A percentile compares a stretch with the other conserved stretches of the same genome.
phyloP scores from a whole-genome alignment of 805 yeast genomes.

The Starmerella davenportii region DNA sequence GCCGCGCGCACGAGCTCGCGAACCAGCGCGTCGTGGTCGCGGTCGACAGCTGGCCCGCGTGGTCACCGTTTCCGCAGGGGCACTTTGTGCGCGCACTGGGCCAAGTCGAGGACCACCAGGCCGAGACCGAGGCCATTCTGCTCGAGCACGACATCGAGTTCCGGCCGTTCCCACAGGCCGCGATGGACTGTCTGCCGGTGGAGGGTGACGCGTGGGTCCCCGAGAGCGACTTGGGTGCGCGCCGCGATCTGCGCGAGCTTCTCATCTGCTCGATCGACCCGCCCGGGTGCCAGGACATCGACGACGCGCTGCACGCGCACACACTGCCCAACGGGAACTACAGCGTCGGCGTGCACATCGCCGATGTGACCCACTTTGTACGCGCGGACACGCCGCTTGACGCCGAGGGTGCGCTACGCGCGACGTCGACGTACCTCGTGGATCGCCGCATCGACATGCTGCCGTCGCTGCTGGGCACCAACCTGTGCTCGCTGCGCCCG shows the following conservation, averaged over 20 bases:
- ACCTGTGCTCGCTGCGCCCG: slow-evolving; percentile 85
- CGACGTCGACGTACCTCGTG: slow-evolving; percentile 90
- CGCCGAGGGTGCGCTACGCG: slow-evolving; percentile 90
- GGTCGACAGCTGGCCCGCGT: slow-evolving; percentile 79
- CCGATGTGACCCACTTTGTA: slow-evolving; percentile 95
- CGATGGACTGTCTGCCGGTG: slow-evolving; percentile 73
- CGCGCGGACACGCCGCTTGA: slow-evolving; percentile 83
- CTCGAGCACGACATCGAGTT: slow-evolving; percentile 94
- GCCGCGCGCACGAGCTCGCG: slow-evolving; percentile 64
- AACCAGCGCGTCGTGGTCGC: slow-evolving; percentile 85
- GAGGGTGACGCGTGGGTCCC: slow-evolving; percentile 83
- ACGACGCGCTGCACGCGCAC: slow-evolving; percentile 88
- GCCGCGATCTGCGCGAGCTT: slow-evolving; percentile 76
- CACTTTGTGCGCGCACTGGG: slow-evolving; percentile 86
- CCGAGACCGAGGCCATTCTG: slow-evolving; percentile 88
- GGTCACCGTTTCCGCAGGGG: slow-evolving; percentile 77
- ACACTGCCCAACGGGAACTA: slow-evolving; percentile 76
- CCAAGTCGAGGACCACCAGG: slow-evolving; percentile 74
- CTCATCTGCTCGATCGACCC: slow-evolving; percentile 94
- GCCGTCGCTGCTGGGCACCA: slow-evolving; percentile 87
- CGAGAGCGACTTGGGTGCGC: slow-evolving; percentile 52
- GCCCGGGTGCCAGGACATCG: slow-evolving; percentile 95
- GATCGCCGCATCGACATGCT: slow-evolving; percentile 98
- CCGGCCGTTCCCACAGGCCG: slow-evolving; percentile 84
- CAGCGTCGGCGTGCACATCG: slow-evolving; percentile 97